phyloP scores from a whole-genome alignment of 129 eudicot genomes.

The Solidago caesia region DNA sequence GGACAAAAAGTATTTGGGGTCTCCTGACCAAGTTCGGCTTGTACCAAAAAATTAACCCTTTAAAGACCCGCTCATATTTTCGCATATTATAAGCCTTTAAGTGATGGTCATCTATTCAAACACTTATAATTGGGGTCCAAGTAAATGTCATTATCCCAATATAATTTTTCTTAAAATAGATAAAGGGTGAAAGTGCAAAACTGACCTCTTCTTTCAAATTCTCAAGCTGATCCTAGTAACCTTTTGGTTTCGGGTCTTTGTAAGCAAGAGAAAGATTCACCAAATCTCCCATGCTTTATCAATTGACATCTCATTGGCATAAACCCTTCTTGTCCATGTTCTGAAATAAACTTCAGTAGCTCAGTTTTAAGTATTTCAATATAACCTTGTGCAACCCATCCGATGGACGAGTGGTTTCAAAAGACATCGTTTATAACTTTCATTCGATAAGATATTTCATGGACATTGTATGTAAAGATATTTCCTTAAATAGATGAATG shows the following conservation, averaged over 20 bases:
- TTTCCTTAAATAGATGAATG: too few relatives aligned
- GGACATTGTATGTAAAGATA: too few relatives aligned
- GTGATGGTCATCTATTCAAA: conserved; percentile 11
- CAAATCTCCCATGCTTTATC: conserved; percentile 82
- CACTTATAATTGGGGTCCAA: background rate
- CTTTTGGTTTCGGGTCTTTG: conserved; percentile 91
- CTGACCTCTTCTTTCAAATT: conserved; percentile 86
- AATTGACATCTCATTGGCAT: conserved; percentile 98
- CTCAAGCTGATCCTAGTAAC: conserved; percentile 95
- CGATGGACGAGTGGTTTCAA: too few relatives aligned
- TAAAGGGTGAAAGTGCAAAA: conserved; percentile 12
- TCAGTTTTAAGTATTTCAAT: conserved; percentile 79
- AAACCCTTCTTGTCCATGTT: conserved; percentile 93
- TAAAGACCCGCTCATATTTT: background rate
- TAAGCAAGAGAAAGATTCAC: conserved; percentile 93
- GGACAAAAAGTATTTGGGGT: background rate
- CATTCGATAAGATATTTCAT: too few relatives aligned
- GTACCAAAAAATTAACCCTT: background rate
- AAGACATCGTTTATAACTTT: too few relatives aligned
- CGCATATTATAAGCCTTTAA: too few relatives aligned
- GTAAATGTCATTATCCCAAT: background rate
- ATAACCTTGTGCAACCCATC: conserved; percentile 83
- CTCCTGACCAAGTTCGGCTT: background rate
- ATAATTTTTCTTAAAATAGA: background rate
- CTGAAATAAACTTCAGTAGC: conserved; percentile 60